Base-by-base conservation (phyloP, 495 filamentous ascomycete species). In the Bacidia rubella region DNA sequence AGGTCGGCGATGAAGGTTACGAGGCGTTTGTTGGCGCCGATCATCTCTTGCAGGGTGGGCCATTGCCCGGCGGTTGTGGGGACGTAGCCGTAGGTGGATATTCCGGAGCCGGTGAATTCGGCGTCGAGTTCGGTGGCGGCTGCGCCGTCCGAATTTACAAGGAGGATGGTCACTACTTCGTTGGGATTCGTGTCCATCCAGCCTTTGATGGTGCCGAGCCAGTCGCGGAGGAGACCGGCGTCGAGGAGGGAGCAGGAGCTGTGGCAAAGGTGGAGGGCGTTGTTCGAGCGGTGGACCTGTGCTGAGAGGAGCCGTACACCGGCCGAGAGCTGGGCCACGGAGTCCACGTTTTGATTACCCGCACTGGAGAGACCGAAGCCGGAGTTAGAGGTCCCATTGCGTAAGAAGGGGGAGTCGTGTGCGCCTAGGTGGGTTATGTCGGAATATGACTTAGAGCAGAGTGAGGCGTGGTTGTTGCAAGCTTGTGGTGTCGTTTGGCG, bases 151-250 rank as follows among this genome's bases (percentile, higher is more conserved):
- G 78, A 78, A 68, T 90, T 90, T 26, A 87, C 84, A 23, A 88
- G 69, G 20, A 88, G 61, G 11, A 88, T 63, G 1, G 85, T 87
- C 15, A 90, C 76, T n/a, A 88, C 72, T 57, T 97, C 85, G 64
- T 82, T 76, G 1, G 77, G 73, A 57, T 87, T 77, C 20, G 59
- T 57, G 60, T 84, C 82, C 63, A 88, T 68, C 84, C 85, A 88
- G 7, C 50, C 59, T 54, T 78, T 81, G 57, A 87, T 81, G 15
- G 71, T 62, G 2, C 63, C 60, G 17, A 90, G 68, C 78, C 81
- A 90, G 40, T 64, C 62, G 42, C 73, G 69, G 38, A 90, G 65
- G 11, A 73, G 62, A 1, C 85, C 85, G 2, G 79, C 84, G 62
- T 88, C 83, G 22, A 86, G 65, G 19, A 85, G 63, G 1, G 59